Base-by-base conservation (phyloP, 2,329 filamentous ascomycete species). In the Colletotrichum musicola region DNA sequence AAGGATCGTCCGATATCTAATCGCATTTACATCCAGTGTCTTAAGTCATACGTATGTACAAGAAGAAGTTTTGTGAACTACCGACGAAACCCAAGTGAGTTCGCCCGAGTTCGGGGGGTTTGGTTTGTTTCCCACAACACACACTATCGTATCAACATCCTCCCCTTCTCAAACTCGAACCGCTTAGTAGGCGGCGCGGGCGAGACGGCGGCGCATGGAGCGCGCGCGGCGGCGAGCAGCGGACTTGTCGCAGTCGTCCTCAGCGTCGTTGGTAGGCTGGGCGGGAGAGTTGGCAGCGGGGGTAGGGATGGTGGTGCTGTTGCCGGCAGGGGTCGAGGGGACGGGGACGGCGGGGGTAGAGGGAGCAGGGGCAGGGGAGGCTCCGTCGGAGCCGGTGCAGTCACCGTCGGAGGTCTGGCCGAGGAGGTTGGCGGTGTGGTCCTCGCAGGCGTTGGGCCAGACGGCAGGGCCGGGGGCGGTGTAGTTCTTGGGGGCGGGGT, bases 341-440 rank as follows among this genome's bases (percentile, higher is more conserved):
- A 62, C 53, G 38, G 61, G 60, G 35, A 62, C 40, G 35, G 72
- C n/a, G 13, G 61, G 18, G 22, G 20, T 59, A 4, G 64, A 56
- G 7, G 60, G 60, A 14, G 58, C 57, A 49, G 57, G 51, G 25
- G 65, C 56, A 49, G 35, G 54, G 6, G 65, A 70, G 56, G 69
- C 63, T 1, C 57, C 71, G 57, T 62, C 67, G 51, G 57, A 67
- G 44, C 70, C 70, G 9, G 78, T 79, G 77, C 78, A 80, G 75
- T 80, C 78, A 53, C 78, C 78, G 40, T 80, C 78, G 58, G 68
- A 75, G 22, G 72, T 55, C 74, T 76, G 73, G 13, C 77, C 78
- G 27, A 69, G 72, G 4, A 75, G 69, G 77, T 80, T 80, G 72
- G 77, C 75, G 46, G 78, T 80, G 74, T 80, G 77, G 69, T 80